Base-by-base conservation (phyloP, 192 early-diverging fungal genomes). In the Jimgerdemannia lactiflua region DNA sequence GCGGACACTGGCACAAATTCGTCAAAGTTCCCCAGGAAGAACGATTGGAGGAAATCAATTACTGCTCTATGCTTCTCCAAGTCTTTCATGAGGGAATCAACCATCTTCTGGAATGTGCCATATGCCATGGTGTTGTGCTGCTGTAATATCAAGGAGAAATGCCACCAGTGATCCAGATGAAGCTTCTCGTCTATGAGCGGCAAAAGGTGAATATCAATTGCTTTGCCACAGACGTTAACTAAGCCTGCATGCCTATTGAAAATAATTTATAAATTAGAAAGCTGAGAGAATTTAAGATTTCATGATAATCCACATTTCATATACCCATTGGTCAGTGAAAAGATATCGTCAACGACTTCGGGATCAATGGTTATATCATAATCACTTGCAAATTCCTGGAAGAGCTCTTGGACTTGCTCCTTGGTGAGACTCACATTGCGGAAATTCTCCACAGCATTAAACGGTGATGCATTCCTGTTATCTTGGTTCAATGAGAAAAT, bases 311-410 rank as follows among this genome's bases (percentile, higher is more conserved):
- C 17, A 41, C 65, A 59, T 39, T 73, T 68, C 54, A 73, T 69
- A 71, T 74, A 81, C 76, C 79, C 76, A 67, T 70, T 77, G 14
- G 79, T 71, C 66, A 69, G 41, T 11, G 2, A 11, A 64, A 76
- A 81, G 39, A 81, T 81, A 43, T 74, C 73, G n/a, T 77, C 64
- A n/a, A 81, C 70, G 42, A 81, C 67, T 19, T 70, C 43, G 18
- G 18, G 20, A n/a, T 71, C 79, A 54, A 81, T 81, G 4, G 42
- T 71, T 4, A 77, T 66, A 0, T 66, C 29, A 63, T 42, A 67
- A 59, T 77, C 76, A 20, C 59, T 39, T 73, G 76, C 76, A 77
- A 77, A 73, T 20, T 77, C 39, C 39, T 29, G 41, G 72, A 69
- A 77, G 66, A 77, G 71, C 2, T 67, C 65, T 39, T 68, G 73